Evolutionary conservation across 306 rosid species (phyloP).

Genomic region (Cyamopsis tetragonoloba): DNA sequence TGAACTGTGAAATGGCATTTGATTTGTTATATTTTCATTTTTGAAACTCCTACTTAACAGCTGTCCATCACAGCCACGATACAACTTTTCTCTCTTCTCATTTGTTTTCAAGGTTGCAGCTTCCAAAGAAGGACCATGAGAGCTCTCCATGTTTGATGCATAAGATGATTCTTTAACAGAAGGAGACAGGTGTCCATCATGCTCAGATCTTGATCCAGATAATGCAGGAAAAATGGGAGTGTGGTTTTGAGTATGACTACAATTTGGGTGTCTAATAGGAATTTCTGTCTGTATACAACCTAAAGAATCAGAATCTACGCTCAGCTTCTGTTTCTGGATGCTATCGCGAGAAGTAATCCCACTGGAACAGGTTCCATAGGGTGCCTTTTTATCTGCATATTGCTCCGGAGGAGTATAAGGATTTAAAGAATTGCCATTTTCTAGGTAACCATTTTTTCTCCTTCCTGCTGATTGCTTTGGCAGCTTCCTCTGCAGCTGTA

Average conservation of each 20-base stretch:
- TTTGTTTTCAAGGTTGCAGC: slow-evolving; percentile 34
- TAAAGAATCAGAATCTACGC: slow-evolving; percentile 32
- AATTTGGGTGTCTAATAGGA: slow-evolving; percentile 26
- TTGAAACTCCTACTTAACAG: slow-evolving; percentile 33
- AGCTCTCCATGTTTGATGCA: slow-evolving; percentile 52
- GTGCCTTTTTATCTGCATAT: slow-evolving; percentile 32
- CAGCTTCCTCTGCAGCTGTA: slow-evolving; percentile 40
- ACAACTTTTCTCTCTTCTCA: slow-evolving; percentile 35
- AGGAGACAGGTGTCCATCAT: slow-evolving; percentile 33
- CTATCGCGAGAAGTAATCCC: slow-evolving; percentile 33
- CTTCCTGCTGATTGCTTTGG: slow-evolving; percentile 37
- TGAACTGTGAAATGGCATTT: slow-evolving; percentile 32
- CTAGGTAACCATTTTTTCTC: slow-evolving; percentile 29
- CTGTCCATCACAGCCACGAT: slow-evolving; percentile 29
- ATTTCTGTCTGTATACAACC: slow-evolving; percentile 34
- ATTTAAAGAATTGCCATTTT: slow-evolving; percentile 39
- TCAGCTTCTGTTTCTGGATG: slow-evolving; percentile 37
- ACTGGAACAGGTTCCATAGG: slow-evolving; percentile 39
- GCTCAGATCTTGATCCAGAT: slow-evolving; percentile 40
- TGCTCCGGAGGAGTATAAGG: slow-evolving; percentile 25
- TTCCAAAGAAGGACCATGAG: slow-evolving; percentile 44
- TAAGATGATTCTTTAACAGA: slow-evolving; percentile 54
- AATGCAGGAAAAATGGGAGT: slow-evolving; percentile 33
- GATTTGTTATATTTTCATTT: slow-evolving; percentile 29
- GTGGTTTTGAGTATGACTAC: slow-evolving; percentile 30